Conservation (phyloP, 75 land plant genomes). For the Cunninghamia lanceolata region DNA sequence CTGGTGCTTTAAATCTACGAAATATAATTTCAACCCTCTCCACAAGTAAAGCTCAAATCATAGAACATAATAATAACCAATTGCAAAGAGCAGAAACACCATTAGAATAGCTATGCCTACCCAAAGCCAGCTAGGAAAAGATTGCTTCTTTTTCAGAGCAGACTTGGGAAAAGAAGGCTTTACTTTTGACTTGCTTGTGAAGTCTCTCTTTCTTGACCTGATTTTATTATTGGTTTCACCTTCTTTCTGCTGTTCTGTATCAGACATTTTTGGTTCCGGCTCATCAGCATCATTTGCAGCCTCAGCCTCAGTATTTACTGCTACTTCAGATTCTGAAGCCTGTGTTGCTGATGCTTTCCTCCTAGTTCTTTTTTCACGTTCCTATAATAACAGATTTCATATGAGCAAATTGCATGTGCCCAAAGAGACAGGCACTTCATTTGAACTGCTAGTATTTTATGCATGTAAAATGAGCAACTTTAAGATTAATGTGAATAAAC, state of each 20-base stretch:
- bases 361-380: slow-evolving; percentile 54
- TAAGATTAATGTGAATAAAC: background rate
- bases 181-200: background rate
- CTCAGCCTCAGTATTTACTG: slow-evolving; percentile 13
- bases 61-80: slow-evolving; percentile 8
- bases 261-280: slow-evolving; percentile 11
- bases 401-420: background rate
- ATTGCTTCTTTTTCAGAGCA: slow-evolving; percentile 8
- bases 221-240: background rate
- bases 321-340: slow-evolving; percentile 1
- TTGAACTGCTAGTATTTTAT: background rate
- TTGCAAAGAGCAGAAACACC: slow-evolving; percentile 2
- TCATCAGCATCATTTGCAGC: slow-evolving; percentile 12
- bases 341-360: slow-evolving; percentile 36
- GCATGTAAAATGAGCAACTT: background rate
- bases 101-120: background rate
- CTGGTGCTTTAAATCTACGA: background rate
- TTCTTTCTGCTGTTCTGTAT: background rate
- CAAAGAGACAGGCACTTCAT: background rate
- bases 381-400: slow-evolving; percentile 26
- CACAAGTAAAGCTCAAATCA: background rate
- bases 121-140: background rate
- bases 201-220: background rate
- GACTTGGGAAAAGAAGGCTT: background rate
- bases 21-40: background rate